Base-by-base conservation (phyloP, 768 basidiomycete species). In the Termitomyces sp. region DNA sequence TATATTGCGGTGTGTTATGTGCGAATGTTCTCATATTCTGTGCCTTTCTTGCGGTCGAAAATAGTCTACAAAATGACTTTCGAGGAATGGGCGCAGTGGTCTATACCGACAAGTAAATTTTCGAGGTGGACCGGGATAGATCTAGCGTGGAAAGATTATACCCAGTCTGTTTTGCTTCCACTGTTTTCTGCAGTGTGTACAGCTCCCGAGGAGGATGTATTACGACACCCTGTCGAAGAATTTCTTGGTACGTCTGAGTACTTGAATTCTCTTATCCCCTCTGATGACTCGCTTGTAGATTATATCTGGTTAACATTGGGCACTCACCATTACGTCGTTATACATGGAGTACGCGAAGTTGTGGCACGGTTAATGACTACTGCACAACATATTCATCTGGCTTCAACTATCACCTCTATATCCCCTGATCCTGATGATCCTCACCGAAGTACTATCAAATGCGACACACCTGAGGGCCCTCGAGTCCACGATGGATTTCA, bases 111-210 rank as follows among this genome's bases (percentile, higher is more conserved):
- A 4, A 72, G 74, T 33, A 50, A 68, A 12, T 13, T 86, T 0
- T 75, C 78, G 5, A 73, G 72, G 56, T 72, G 70, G 63, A 64
- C 75, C 3, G 80, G 81, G 5, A 65, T 84, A 55, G 86, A 89
- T 61, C 54, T 63, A 12, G 67, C 74, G 0, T 88, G 86, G 84
- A 63, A 61, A 14, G 70, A 72, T 12, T 89, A 89, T 68, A 74
- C 82, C 13, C 69, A 76, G 5, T 75, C 75, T 23, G 74, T 90
- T 0, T 67, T 91, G 47, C 65, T 85, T 0, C 87, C 88, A 0
- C 67, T 91, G 40, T 88, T 89, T 66, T 88, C 88, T 23, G 88
- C 86, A 0, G 83, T 91, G 4, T 88, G 87, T 58, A 90, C 90
- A 0, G 82, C 87, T 4, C 77, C 84, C 0, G 76, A 77, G 44